Conservation (phyloP, 305 asterid genomes). For the Solanum hybrid region DNA sequence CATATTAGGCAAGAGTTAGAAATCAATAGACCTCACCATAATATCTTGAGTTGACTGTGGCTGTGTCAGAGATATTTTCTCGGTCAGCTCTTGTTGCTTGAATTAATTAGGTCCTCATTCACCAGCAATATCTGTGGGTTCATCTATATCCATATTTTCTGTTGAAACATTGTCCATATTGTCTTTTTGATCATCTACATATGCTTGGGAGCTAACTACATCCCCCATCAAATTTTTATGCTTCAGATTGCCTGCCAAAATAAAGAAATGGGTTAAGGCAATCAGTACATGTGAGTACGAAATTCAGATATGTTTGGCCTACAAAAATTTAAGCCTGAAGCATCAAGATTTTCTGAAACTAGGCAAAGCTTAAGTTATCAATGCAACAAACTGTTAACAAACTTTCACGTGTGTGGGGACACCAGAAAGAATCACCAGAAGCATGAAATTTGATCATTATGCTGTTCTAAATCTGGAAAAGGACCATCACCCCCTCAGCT, state of each 20-base stretch:
- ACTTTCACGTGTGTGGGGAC: neutral
- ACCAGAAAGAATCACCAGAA: neutral
- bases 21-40: neutral
- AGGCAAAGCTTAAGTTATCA: neutral
- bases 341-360: neutral
- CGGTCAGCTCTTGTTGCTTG: neutral
- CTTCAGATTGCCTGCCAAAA: constrained; percentile 67
- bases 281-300: neutral
- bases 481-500: neutral
- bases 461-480: neutral
- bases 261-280: neutral
- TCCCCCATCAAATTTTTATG: constrained; percentile 82
- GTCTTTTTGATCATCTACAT: constrained; percentile 42
- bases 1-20: neutral
- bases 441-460: neutral
- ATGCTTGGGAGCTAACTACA: constrained; percentile 84
- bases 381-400: neutral
- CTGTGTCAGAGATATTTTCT: neutral
- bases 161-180: constrained; percentile 19
- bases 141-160: constrained; percentile 28
- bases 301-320: neutral
- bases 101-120: constrained; percentile 3
- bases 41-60: neutral
- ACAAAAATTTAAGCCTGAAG: neutral
- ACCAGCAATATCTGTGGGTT: constrained; percentile 19